These are phyloP conservation scores for Tuber indicum DNA, from an alignment of 495 filamentous ascomycete species.

Conservation along the genomic window DNA sequence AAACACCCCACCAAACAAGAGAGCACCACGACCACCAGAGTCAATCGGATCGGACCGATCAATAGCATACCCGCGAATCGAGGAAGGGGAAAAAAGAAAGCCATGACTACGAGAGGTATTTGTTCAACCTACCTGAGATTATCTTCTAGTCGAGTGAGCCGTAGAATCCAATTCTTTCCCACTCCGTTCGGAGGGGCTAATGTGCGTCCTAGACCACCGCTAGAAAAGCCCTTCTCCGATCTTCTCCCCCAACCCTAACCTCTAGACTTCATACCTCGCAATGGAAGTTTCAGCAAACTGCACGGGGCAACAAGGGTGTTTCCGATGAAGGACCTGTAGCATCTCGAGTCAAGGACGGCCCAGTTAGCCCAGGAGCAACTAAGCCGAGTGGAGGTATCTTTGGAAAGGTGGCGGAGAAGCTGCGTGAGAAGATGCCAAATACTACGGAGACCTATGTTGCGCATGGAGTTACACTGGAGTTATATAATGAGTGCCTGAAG, in stretches of 20 bases:
- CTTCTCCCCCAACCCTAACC: not conserved
- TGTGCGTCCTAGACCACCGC: not conserved
- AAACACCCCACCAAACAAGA: not conserved
- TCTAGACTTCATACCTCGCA: not conserved
- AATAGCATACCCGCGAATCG: not conserved
- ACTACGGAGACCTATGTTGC: conserved; percentile 65
- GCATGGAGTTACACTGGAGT: conserved; percentile 66
- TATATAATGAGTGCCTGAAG: conserved; percentile 68
- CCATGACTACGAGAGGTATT: not conserved
- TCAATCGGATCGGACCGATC: not conserved
- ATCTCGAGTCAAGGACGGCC: not conserved
- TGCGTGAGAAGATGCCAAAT: conserved; percentile 44
- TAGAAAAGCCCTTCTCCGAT: not conserved
- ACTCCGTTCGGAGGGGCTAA: not conserved
- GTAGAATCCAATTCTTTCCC: not conserved
- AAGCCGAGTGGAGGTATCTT: not conserved
- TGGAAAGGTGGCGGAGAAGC: conserved; percentile 2
- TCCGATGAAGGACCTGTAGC: not conserved
- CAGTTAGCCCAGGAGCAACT: not conserved
- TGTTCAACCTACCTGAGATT: not conserved
- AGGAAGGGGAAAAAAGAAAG: not conserved
- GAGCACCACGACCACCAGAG: not conserved
- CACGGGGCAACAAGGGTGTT: not conserved
- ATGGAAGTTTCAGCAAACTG: not conserved
- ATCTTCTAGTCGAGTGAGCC: not conserved